Conservation (phyloP, 2,329 filamentous ascomycete species). For the Pseudopithomyces chartarum region DNA sequence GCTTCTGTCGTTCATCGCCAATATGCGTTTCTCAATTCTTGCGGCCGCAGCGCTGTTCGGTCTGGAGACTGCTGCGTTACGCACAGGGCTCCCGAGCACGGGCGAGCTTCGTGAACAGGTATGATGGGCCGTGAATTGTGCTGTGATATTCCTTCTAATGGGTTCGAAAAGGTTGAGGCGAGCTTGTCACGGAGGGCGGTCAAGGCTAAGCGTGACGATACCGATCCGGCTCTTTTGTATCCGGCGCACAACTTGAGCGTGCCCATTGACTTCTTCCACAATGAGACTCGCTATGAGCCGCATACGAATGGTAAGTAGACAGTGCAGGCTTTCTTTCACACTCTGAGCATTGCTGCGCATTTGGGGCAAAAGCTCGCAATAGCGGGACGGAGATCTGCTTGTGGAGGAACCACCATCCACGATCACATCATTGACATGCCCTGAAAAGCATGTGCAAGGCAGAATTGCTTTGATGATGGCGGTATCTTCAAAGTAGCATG, state of each 20-base stretch:
- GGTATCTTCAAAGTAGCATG: too few species aligned
- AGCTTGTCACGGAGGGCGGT: slow-evolving; percentile 23
- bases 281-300: slow-evolving; percentile 76
- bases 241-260: slow-evolving; percentile 59
- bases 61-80: slow-evolving; percentile 31
- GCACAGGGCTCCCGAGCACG: slow-evolving; percentile 19
- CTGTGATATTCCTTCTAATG: background rate
- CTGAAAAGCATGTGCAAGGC: too few species aligned
- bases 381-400: background rate
- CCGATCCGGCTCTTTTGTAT: slow-evolving; percentile 48
- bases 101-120: slow-evolving; percentile 30
- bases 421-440: too few species aligned
- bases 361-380: background rate
- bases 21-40: slow-evolving; percentile 11
- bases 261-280: slow-evolving; percentile 81
- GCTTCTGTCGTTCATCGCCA: background rate
- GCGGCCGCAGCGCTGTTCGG: slow-evolving; percentile 23
- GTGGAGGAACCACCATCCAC: background rate
- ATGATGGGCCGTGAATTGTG: slow-evolving; percentile 5
- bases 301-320: slow-evolving; percentile 61
- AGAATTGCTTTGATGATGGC: too few species aligned
- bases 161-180: slow-evolving; percentile 18
- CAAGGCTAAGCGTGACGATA: slow-evolving; percentile 30
- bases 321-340: background rate
- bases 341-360: background rate